These are phyloP conservation scores for Botrytis pseudocinerea DNA, from an alignment of 2,329 filamentous ascomycete genomes.

Conservation along the genomic window DNA sequence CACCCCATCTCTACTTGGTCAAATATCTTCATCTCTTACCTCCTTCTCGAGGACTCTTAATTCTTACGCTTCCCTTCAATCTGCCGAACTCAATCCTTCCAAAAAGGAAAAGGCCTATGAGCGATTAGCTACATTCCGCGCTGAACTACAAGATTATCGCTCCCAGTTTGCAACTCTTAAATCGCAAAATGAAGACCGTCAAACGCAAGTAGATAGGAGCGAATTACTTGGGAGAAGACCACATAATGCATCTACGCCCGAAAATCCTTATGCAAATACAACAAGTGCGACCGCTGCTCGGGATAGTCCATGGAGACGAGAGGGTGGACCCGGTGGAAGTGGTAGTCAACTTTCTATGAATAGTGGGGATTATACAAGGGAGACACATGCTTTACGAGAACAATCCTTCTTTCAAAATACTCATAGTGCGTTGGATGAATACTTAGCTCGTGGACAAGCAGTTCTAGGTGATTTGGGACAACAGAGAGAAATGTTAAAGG, in stretches of 20 bases:
- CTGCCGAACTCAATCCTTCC: slow-evolving; percentile 83
- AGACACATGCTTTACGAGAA: slow-evolving; percentile 83
- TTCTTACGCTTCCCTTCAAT: slow-evolving; percentile 83
- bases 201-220: slow-evolving; percentile 64
- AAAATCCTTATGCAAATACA: slow-evolving; percentile 83
- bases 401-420: slow-evolving; percentile 84
- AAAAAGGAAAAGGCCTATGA: slow-evolving; percentile 92
- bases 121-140: slow-evolving; percentile 80
- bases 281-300: slow-evolving; percentile 35
- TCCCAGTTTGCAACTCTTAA: slow-evolving; percentile 76
- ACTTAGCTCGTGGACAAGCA: slow-evolving; percentile 84
- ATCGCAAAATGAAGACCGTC: slow-evolving; percentile 71
- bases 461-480: slow-evolving; percentile 86
- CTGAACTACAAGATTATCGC: slow-evolving; percentile 78
- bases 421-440: slow-evolving; percentile 86
- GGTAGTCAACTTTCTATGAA: slow-evolving; percentile 47
- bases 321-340: slow-evolving; percentile 22
- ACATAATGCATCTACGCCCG: slow-evolving; percentile 77
- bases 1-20: slow-evolving; percentile 65
- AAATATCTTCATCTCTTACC: slow-evolving; percentile 75
- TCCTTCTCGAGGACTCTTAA: slow-evolving; percentile 87
- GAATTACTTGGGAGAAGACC: slow-evolving; percentile 86
- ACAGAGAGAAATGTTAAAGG: slow-evolving; percentile 93
- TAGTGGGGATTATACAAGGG: slow-evolving; percentile 66
- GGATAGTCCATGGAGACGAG: slow-evolving; percentile 39